Base-by-base conservation (phyloP, 169 alveolate genomes). In the Cryptosporidium tyzzeri region DNA sequence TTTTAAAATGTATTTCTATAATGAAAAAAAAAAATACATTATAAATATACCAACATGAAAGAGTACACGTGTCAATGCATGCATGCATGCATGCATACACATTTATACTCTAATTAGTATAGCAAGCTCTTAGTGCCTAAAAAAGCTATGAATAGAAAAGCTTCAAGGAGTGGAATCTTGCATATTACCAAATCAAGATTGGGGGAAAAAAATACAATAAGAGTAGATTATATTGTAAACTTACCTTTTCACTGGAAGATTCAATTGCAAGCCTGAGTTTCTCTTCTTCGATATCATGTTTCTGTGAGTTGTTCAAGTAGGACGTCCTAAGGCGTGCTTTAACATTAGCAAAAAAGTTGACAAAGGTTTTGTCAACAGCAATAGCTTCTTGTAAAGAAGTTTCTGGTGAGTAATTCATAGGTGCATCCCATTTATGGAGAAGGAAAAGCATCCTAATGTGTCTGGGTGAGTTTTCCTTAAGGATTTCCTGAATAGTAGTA, bases 311-410 rank as follows among this genome's bases (percentile, higher is more conserved):
- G 62, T 93, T 73, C 2, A 96, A 74, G 35, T 84, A 85, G 41
- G 74, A 85, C 31, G 93, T 70, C 85, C 97, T 93, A 21, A 96
- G 85, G 84, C 94, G 92, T 45, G 98, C 97, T 55, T 95, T 95
- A 23, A 95, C 91, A 84, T 95, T 93, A 33, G 97, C 93, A 94
- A 97, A 97, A 91, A 98, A 98, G 91, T 97, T 98, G 29, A 89
- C 85, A 67, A 97, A 95, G 14, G 93, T 92, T 68, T 96, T 95
- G 87, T 98, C 99, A 41, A 97, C 97, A 26, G 93, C 96, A 53
- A 96, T 91, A 3, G 99, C 97, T 92, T 97, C 99, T 71, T 93
- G 92, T 94, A 98, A 91, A 0, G 96, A 95, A 35, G 93, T 95
- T 39, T 80, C 89, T n/a, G 89, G 89, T 12, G 89, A 80, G 84